phyloP scores from a whole-genome alignment of 2,329 filamentous ascomycete species.

The Neonectria hederae region DNA sequence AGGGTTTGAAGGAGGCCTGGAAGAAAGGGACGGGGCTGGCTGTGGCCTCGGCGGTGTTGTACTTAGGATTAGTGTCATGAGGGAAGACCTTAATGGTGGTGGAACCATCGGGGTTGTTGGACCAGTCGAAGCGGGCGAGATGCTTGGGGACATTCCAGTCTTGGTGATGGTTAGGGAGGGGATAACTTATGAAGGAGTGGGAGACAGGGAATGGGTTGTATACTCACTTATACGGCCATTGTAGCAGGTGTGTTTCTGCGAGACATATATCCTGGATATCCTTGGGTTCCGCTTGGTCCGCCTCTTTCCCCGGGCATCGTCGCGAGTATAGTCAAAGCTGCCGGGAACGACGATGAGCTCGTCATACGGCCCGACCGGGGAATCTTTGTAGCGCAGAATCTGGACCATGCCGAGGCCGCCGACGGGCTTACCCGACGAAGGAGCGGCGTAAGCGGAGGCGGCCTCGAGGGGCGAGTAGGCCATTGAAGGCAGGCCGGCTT shows the following conservation, averaged over 20 bases:
- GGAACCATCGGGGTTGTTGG: slow-evolving; percentile 47
- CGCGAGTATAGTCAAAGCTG: slow-evolving; percentile 53
- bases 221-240: slow-evolving; percentile 61
- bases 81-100: slow-evolving; percentile 57
- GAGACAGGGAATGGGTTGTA: not conserved
- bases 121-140: slow-evolving; percentile 61
- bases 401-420: slow-evolving; percentile 61
- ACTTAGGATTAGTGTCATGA: slow-evolving; percentile 47
- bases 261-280: slow-evolving; percentile 65
- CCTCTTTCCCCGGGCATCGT: slow-evolving; percentile 46
- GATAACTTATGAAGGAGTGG: not conserved
- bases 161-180: slow-evolving; percentile 31
- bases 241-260: slow-evolving; percentile 60
- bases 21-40: slow-evolving; percentile 54
- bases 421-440: slow-evolving; percentile 46
- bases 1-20: slow-evolving; percentile 54
- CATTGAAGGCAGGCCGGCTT: slow-evolving; percentile 46
- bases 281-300: slow-evolving; percentile 48
- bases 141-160: slow-evolving; percentile 68
- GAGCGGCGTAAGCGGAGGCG: slow-evolving; percentile 49
- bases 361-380: slow-evolving; percentile 63
- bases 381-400: slow-evolving; percentile 60
- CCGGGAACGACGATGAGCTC: slow-evolving; percentile 61
- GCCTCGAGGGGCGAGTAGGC: slow-evolving; percentile 60
- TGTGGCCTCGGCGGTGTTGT: slow-evolving; percentile 44